Evolutionary conservation across 1,284 basidiomycete species (phyloP), one percentile per base, ranked within the genome.

Genomic region (Apiotrichum siamense): DNA sequence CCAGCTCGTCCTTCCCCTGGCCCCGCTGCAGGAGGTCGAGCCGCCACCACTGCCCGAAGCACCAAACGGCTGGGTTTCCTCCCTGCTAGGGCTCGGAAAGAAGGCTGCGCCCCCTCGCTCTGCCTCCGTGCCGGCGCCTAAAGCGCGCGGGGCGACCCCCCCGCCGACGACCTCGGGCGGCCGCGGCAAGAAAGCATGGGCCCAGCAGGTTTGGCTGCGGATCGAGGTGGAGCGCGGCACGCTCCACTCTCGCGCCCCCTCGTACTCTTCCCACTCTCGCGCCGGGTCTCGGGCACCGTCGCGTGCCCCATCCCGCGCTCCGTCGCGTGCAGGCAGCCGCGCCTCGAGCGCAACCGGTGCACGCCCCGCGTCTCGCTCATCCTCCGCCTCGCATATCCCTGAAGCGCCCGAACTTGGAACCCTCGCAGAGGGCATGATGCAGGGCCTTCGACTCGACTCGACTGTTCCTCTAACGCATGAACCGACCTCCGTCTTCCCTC

Each of bases 1-100:
- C 9, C 68, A 70, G 51, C 55, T 70, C 10, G 66, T 68, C 18
- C 33, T 70, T 1, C 61, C 68, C 2, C 41, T 66, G 6, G 41
- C 18, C 15, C 47, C 54, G 12, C 55, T 33, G 4, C 31, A 38
- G 40, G 38, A 32, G 32, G 3, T 7, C 18, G 9, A 10, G 2
- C 5, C 24, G 1, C 44, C 47, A 3, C 36, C 38, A 3, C 25
- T 31, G 31, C 36, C 35, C 4, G 44, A 48, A 31, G 36, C 43
- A 3, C 17, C 26, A 2, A 10, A 6, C 33, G 42, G 37, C 24
- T 59, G 57, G 57, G 47, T 60, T n/a, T 47, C 59, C n/a, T 44
- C 23, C 9, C 40, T 60, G 5, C 47, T 60, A 4, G 53, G 56
- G 3, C 40, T 58, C 7, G 47, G 58, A 1, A 48, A 29, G 27